These are phyloP conservation scores for Vigna reflexopilosa DNA, from an alignment of 306 rosid species.

Conservation along the genomic window DNA sequence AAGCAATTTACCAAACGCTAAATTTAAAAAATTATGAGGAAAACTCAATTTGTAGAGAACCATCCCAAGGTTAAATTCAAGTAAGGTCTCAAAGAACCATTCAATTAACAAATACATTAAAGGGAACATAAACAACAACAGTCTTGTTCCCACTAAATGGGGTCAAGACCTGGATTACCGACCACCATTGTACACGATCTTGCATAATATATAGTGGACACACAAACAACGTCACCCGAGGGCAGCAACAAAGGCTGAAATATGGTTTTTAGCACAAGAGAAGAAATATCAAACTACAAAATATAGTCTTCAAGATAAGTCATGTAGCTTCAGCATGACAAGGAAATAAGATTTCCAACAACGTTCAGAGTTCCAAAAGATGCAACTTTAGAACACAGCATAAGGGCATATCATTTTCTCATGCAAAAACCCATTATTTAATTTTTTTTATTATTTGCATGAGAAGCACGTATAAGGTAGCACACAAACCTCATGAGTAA, in stretches of 20 bases:
- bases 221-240: neutral
- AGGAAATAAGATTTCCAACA: neutral
- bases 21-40: neutral
- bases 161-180: neutral
- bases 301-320: neutral
- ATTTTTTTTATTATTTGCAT: constrained; percentile 1
- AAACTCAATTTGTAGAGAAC: neutral
- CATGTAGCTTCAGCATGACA: constrained; percentile 8
- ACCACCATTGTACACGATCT: constrained; percentile 11
- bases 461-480: constrained; percentile 35
- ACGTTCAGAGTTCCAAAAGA: neutral
- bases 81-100: neutral
- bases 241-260: neutral
- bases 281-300: neutral
- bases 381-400: constrained; percentile 15
- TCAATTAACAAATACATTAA: neutral
- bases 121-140: neutral
- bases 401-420: neutral
- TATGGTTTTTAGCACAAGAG: neutral
- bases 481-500: constrained; percentile 86
- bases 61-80: neutral
- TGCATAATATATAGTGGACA: neutral
- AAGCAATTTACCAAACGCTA: neutral
- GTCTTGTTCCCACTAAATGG: neutral
- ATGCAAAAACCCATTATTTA: constrained; percentile 1